Evolutionary conservation across 352 stramenopile species (phyloP).

Genomic region (Globisporangium nunn): DNA sequence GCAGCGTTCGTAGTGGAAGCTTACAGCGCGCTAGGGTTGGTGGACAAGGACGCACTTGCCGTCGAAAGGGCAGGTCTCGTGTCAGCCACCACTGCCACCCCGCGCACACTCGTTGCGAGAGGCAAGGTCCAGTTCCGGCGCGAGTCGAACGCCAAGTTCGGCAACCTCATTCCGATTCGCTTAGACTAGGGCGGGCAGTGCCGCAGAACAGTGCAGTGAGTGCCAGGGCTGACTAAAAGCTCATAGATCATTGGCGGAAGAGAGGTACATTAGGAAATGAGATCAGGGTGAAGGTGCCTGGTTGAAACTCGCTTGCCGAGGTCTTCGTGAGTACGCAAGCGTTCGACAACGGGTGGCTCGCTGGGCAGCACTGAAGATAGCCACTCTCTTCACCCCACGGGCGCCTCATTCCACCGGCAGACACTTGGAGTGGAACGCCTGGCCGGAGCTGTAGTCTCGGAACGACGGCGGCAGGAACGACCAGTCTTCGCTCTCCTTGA

Average conservation of each 20-base stretch:
- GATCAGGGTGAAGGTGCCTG: no score
- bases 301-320: no score
- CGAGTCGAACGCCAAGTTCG: conserved; percentile 28
- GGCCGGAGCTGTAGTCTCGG: conserved; percentile 72
- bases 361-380: no score
- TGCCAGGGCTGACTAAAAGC: no score
- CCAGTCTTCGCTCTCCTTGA: conserved; percentile 76
- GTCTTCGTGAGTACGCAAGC: no score
- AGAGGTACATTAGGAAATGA: no score
- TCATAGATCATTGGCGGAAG: background rate
- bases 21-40: conserved; percentile 60
- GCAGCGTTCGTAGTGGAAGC: conserved; percentile 59
- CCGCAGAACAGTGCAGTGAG: background rate
- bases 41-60: conserved; percentile 32
- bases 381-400: background rate
- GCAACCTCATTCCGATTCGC: conserved; percentile 62
- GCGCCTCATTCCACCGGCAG: conserved; percentile 38
- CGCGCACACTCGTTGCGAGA: conserved; percentile 34
- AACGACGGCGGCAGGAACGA: conserved; percentile 80
- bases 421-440: conserved; percentile 82
- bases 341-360: no score
- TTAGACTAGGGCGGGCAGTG: conserved; percentile 17
- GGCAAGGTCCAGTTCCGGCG: conserved; percentile 32
- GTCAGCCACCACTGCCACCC: conserved; percentile 31
- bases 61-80: conserved; percentile 16